These are phyloP conservation scores for Plantago ovata DNA, from an alignment of 257 asterid genomes.

Conservation along the genomic window DNA sequence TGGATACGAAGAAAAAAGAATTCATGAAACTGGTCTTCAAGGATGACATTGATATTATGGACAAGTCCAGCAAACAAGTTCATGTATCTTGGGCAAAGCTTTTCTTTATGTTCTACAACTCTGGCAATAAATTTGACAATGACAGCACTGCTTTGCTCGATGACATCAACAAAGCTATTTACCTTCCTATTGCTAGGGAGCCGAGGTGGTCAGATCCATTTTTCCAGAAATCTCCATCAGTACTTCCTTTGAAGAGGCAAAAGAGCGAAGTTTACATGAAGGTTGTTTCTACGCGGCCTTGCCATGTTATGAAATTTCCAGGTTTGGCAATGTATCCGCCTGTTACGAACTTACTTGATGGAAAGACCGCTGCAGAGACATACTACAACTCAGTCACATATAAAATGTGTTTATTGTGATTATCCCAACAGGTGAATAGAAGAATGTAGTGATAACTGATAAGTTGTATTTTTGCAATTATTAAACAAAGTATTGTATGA, in stretches of 20 bases:
- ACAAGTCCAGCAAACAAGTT: slow-evolving; percentile 31
- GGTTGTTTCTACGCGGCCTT: too few species aligned
- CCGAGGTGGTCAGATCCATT: slow-evolving; percentile 14
- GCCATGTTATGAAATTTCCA: too few species aligned
- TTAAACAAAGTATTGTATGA: too few species aligned
- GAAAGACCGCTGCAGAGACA: too few species aligned
- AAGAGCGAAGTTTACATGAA: not conserved
- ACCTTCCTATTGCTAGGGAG: slow-evolving; percentile 31
- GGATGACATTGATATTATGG: slow-evolving; percentile 21
- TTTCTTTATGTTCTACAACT: slow-evolving; percentile 51
- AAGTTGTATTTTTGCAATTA: too few species aligned
- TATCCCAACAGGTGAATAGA: too few species aligned
- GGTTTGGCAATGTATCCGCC: too few species aligned
- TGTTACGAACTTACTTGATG: too few species aligned
- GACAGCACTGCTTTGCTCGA: slow-evolving; percentile 37
- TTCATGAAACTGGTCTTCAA: slow-evolving; percentile 36
- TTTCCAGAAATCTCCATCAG: slow-evolving; percentile 10
- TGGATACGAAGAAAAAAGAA: slow-evolving; percentile 35
- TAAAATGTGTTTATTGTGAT: too few species aligned
- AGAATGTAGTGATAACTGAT: too few species aligned
- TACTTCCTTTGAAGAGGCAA: not conserved
- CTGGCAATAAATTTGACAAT: slow-evolving; percentile 41
- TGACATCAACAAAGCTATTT: slow-evolving; percentile 45
- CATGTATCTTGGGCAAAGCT: slow-evolving; percentile 49
- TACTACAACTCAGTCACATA: too few species aligned